These are phyloP conservation scores for Pyricularia sp. DNA, from an alignment of 2,329 filamentous ascomycete species.

Conservation along the genomic window DNA sequence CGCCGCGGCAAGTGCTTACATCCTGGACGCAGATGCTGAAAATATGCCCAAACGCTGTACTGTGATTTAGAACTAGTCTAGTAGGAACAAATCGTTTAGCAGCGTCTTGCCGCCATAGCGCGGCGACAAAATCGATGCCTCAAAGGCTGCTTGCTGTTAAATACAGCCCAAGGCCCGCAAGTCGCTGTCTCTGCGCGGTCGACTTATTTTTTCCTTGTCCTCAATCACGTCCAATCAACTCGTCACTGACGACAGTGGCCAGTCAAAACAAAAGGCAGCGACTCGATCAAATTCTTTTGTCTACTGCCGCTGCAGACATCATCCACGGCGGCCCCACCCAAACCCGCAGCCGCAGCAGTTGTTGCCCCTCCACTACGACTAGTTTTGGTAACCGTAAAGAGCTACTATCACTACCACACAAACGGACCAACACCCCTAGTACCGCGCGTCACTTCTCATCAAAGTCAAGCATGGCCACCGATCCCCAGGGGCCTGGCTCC, in stretches of 20 bases:
- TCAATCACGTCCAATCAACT: neutral
- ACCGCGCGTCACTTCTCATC: neutral
- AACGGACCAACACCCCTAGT: neutral
- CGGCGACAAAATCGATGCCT: neutral
- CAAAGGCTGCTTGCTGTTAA: neutral
- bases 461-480: neutral
- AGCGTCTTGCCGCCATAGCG: neutral
- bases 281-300: neutral
- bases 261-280: neutral
- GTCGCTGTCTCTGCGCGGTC: neutral
- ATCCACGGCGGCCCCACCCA: neutral
- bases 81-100: neutral
- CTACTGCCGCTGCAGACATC: neutral
- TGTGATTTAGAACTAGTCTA: neutral
- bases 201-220: neutral
- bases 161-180: neutral
- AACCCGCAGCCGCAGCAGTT: neutral
- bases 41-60: neutral
- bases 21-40: neutral
- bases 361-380: constrained; percentile 1
- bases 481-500: neutral
- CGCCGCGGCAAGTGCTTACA: neutral
- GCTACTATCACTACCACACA: neutral
- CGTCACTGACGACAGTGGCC: neutral
- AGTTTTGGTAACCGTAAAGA: neutral